Conservation (phyloP, 371 early-diverging fungal species). For the Conidiobolus incongruus region DNA sequence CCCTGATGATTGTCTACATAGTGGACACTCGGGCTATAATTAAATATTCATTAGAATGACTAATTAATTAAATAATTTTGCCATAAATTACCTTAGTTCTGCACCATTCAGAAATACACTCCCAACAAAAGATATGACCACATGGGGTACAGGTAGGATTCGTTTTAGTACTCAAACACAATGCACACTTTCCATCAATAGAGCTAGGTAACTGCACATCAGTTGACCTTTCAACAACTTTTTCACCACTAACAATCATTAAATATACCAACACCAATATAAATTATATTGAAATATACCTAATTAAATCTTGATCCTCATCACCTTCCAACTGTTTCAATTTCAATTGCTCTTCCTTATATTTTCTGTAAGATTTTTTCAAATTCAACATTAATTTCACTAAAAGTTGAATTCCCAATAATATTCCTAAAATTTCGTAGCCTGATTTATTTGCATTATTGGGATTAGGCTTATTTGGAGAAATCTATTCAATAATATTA, state of each 20-base stretch:
- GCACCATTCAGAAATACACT: constrained; percentile 76
- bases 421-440: neutral
- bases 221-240: neutral
- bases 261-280: neutral
- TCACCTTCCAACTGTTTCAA: neutral
- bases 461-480: neutral
- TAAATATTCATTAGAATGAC: neutral
- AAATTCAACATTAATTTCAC: neutral
- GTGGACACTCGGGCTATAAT: constrained; percentile 7
- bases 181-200: constrained; percentile 41
- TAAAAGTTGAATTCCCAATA: neutral
- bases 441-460: neutral
- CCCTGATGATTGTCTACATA: constrained; percentile 5
- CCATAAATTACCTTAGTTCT: constrained; percentile 40
- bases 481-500: too few species aligned
- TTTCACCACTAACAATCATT: neutral
- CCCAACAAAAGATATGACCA: constrained; percentile 88
- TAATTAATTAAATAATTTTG: neutral
- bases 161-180: constrained; percentile 57
- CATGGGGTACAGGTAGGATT: constrained; percentile 66
- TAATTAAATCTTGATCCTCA: neutral
- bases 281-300: neutral
- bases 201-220: neutral
- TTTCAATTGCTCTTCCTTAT: neutral
- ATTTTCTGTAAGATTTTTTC: neutral